A percentile compares a stretch with the other conserved stretches of the same genome.
Evolutionary conservation across 768 basidiomycete species (phyloP).

Genomic region (Saitozyma sp.): DNA sequence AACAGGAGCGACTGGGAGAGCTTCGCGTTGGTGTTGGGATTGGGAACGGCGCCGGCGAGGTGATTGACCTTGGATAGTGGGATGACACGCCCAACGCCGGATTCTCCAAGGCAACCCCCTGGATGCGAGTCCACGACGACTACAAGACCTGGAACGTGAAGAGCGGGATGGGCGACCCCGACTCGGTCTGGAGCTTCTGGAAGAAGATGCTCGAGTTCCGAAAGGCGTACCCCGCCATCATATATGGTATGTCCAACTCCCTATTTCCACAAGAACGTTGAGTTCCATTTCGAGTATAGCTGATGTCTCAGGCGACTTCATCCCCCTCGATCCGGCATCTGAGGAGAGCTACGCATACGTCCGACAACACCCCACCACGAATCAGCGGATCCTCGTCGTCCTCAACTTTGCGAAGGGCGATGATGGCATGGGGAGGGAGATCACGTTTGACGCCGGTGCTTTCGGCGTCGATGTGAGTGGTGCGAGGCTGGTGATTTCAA

Average conservation of each 20-base stretch:
- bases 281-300: background rate
- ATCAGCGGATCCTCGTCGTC: slow-evolving; percentile 42
- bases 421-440: slow-evolving; percentile 13
- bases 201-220: slow-evolving; percentile 61
- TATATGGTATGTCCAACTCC: slow-evolving; percentile 22
- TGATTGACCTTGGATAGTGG: slow-evolving; percentile 56
- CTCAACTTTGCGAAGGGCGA: slow-evolving; percentile 42
- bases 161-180: slow-evolving; percentile 56
- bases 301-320: slow-evolving; percentile 61
- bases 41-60: background rate
- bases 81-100: slow-evolving; percentile 61
- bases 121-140: slow-evolving; percentile 76
- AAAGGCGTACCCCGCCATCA: slow-evolving; percentile 55
- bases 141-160: slow-evolving; percentile 59
- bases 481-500: slow-evolving; percentile 29
- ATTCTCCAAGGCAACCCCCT: slow-evolving; percentile 63
- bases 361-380: slow-evolving; percentile 23
- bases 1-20: background rate
- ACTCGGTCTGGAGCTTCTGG: slow-evolving; percentile 67
- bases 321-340: slow-evolving; percentile 57
- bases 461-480: slow-evolving; percentile 18
- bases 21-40: background rate
- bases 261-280: background rate
- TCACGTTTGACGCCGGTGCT: slow-evolving; percentile 15
- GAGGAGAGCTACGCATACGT: slow-evolving; percentile 62